These are phyloP conservation scores for Marasmius fiardii DNA, from an alignment of 1,284 basidiomycete genomes.

Conservation along the genomic window DNA sequence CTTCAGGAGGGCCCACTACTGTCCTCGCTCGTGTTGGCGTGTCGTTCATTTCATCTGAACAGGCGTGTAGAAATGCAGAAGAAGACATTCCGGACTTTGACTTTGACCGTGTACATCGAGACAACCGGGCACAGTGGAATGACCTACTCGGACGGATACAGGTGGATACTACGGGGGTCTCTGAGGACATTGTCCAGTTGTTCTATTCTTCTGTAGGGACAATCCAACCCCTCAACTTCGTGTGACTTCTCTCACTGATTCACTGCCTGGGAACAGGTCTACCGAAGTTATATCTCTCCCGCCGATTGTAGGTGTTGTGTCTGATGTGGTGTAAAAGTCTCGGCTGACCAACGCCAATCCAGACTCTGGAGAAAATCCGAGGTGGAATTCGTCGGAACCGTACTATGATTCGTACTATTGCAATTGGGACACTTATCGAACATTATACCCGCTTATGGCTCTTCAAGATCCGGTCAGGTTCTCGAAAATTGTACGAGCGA, in stretches of 20 bases:
- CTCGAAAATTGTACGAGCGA: constrained; percentile 53
- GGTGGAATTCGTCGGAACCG: constrained; percentile 46
- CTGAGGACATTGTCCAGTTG: constrained; percentile 45
- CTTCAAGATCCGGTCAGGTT: constrained; percentile 59
- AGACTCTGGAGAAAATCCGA: constrained; percentile 61
- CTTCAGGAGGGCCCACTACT: constrained; percentile 31
- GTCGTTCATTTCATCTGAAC: constrained; percentile 55
- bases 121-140: constrained; percentile 49
- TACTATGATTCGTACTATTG: constrained; percentile 64
- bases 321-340: not conserved
- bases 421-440: constrained; percentile 70
- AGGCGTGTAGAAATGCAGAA: constrained; percentile 59
- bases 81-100: constrained; percentile 59
- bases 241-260: not conserved
- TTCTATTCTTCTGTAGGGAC: constrained; percentile 55
- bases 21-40: constrained; percentile 57
- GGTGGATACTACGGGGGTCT: constrained; percentile 47
- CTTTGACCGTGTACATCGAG: constrained; percentile 44
- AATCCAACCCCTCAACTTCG: constrained; percentile 28
- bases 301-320: constrained; percentile 49
- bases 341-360: not conserved
- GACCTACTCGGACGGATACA: constrained; percentile 52
- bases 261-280: constrained; percentile 35
- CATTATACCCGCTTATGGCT: constrained; percentile 55
- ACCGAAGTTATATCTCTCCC: constrained; percentile 64